A percentile compares a stretch with the other conserved stretches of the same genome.
These are phyloP conservation scores for Hypholoma fasciculare DNA, from an alignment of 768 basidiomycete genomes.

Conservation along the genomic window DNA sequence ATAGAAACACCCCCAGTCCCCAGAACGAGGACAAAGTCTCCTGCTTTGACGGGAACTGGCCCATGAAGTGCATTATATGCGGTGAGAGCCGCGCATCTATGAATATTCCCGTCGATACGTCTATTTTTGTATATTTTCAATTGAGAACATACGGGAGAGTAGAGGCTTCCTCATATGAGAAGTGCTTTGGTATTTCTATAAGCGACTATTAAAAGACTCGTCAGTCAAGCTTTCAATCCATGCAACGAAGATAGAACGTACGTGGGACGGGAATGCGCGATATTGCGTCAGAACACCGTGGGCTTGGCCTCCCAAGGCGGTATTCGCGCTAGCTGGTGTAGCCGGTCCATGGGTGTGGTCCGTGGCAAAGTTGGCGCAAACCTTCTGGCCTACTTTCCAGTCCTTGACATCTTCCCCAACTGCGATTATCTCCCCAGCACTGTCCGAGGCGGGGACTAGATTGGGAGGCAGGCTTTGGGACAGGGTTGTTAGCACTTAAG, in stretches of 20 bases:
- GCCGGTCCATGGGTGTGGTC: conserved; percentile 49
- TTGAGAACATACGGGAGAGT: conserved; percentile 50
- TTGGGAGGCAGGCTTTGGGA: conserved; percentile 16
- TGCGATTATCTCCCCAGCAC: conserved; percentile 58
- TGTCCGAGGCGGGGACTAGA: conserved; percentile 46
- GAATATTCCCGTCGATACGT: not conserved
- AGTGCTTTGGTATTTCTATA: conserved; percentile 53
- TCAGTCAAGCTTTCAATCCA: not conserved
- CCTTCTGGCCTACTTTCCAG: conserved; percentile 57
- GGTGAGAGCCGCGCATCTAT: conserved; percentile 57
- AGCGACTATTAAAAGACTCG: conserved; percentile 35
- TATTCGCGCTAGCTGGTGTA: conserved; percentile 27
- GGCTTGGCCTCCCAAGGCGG: conserved; percentile 44
- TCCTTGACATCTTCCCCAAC: conserved; percentile 42
- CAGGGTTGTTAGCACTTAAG: not conserved
- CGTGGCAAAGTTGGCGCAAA: conserved; percentile 52
- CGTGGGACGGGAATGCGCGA: conserved; percentile 37
- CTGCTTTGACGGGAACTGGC: conserved; percentile 50
- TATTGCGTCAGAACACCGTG: conserved; percentile 60
- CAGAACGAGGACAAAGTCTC: conserved; percentile 57
- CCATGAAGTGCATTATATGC: conserved; percentile 63
- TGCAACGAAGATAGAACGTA: not conserved
- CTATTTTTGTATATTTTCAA: not conserved
- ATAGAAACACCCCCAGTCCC: conserved; percentile 64
- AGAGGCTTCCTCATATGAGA: conserved; percentile 64